Percentiles rank a stretch among this genome's conserved stretches.
phyloP scores from a whole-genome alignment of 352 stramenopile species.

The Poterioochromonas sp. region DNA sequence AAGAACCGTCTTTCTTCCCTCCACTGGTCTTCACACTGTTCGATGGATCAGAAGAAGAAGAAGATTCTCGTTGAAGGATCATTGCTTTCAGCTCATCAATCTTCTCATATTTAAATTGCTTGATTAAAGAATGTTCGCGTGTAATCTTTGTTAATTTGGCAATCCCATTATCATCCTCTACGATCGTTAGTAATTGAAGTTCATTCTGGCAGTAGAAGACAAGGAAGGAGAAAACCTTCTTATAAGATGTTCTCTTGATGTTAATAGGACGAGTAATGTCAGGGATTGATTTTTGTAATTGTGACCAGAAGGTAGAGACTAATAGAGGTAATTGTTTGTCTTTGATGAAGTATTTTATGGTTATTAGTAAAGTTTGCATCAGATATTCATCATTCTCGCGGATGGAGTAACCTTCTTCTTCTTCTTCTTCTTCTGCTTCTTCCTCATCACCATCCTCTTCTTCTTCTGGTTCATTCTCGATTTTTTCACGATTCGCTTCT shows the following conservation, averaged over 20 bases:
- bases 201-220: neutral
- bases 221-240: neutral
- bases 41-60: neutral
- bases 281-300: neutral
- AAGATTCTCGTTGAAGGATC: neutral
- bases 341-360: constrained; percentile 10
- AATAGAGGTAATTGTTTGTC: constrained; percentile 2
- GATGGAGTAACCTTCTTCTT: neutral
- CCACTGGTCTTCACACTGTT: neutral
- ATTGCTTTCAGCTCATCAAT: neutral
- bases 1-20: no score
- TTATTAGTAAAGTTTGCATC: neutral
- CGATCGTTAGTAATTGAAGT: neutral
- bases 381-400: neutral
- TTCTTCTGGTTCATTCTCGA: neutral
- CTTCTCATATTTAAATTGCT: neutral
- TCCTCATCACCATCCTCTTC: neutral
- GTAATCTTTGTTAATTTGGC: neutral
- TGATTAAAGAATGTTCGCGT: neutral
- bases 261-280: neutral
- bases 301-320: constrained; percentile 15
- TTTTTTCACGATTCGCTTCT: neutral
- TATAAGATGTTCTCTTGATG: neutral
- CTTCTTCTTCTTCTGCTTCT: neutral
- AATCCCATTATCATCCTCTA: neutral